phyloP scores from a whole-genome alignment of 106 monocot genomes.

The Dendrobium huoshanense region DNA sequence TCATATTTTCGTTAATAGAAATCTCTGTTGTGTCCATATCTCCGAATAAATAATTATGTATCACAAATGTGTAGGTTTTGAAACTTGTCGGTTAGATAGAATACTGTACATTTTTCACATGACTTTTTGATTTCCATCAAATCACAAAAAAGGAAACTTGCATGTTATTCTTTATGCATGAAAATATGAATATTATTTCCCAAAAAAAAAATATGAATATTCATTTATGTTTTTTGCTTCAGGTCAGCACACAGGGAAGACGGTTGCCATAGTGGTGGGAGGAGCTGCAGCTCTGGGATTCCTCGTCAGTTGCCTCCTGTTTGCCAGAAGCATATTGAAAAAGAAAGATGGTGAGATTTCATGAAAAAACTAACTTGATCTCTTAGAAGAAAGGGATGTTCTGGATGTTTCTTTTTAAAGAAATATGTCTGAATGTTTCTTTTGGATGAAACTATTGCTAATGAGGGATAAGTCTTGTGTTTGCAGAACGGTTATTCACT shows the following conservation, averaged over 20 bases:
- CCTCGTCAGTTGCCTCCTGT: constrained; percentile 79
- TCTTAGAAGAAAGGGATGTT: constrained; percentile 4
- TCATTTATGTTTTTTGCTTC: neutral
- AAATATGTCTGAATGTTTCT: too few species aligned
- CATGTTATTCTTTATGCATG: too few species aligned
- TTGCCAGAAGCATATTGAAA: constrained; percentile 66
- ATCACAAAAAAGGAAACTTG: too few species aligned
- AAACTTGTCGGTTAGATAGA: too few species aligned
- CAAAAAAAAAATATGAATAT: neutral
- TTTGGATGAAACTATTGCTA: too few species aligned
- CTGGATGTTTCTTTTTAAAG: neutral
- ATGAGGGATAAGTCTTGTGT: too few species aligned
- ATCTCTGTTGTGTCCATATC: too few species aligned
- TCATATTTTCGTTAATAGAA: too few species aligned
- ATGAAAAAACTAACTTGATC: neutral
- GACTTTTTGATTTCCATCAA: neutral
- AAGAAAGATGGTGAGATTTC: constrained; percentile 63
- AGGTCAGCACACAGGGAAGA: constrained; percentile 87
- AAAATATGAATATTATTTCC: neutral
- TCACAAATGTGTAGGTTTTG: too few species aligned
- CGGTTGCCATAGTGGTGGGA: constrained; percentile 93
- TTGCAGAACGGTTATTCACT: too few species aligned
- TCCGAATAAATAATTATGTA: too few species aligned
- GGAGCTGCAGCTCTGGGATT: constrained; percentile 82
- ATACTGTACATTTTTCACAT: neutral